Conservation (phyloP, 2,329 filamentous ascomycete genomes). For the Diaporthe sp. region DNA sequence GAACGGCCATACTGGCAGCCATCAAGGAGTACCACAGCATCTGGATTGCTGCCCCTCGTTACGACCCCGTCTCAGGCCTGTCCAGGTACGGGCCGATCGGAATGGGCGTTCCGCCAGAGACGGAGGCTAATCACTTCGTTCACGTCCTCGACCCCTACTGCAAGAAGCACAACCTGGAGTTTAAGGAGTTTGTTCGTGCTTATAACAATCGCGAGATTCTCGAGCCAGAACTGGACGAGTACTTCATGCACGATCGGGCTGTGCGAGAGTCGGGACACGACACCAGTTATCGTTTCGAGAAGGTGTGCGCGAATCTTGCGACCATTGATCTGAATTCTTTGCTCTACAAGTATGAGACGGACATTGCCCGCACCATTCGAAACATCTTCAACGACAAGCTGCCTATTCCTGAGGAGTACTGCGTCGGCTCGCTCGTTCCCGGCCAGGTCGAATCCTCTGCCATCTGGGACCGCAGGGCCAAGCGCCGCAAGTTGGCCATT, state of each 20-base stretch:
- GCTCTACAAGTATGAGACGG: constrained; percentile 96
- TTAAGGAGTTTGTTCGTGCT: constrained; percentile 86
- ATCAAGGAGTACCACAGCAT: constrained; percentile 97
- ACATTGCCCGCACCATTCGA: constrained; percentile 89
- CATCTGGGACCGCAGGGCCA: constrained; percentile 89
- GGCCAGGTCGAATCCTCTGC: constrained; percentile 85
- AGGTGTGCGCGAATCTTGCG: constrained; percentile 86
- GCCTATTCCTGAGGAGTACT: constrained; percentile 85
- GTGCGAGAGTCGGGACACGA: constrained; percentile 98
- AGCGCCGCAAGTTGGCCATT: constrained; percentile 85
- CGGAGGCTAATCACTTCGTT: constrained; percentile 87
- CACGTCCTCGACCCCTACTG: constrained; percentile 87
- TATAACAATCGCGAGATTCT: constrained; percentile 84
- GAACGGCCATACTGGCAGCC: constrained; percentile 83
- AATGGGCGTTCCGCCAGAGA: constrained; percentile 89
- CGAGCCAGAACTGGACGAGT: constrained; percentile 92
- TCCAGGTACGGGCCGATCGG: constrained; percentile 89
- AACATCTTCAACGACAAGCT: constrained; percentile 87
- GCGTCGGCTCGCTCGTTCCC: constrained; percentile 73
- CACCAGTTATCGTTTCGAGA: constrained; percentile 93
- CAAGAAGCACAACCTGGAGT: constrained; percentile 84
- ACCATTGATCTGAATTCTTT: constrained; percentile 96
- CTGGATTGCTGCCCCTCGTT: constrained; percentile 83
- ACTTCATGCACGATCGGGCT: constrained; percentile 95
- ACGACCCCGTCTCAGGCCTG: constrained; percentile 82